Evolutionary conservation across 495 filamentous ascomycete species (phyloP), one percentile per base, ranked within the genome.

Genomic region (Entonaema liquescens): DNA sequence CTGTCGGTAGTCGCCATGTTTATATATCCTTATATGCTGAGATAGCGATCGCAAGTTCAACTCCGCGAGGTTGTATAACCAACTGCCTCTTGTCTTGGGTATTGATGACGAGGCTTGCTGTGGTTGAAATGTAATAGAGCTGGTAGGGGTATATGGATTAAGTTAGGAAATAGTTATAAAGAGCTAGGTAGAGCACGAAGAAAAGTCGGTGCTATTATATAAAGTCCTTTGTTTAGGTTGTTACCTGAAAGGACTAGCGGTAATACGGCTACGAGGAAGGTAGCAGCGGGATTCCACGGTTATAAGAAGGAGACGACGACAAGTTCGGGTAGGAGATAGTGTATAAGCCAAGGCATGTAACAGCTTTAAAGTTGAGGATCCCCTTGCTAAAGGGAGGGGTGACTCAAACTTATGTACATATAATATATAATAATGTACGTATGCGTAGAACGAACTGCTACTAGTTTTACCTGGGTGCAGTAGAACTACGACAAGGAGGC

Each of bases 1-100:
- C 82, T 76, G 65, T 96, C 92, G 77, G 88, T 84, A 72, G 84
- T 84, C 59, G 88, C 85, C 93, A 95, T 95, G 64, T 59, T 89
- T 74, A 36, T 62, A 17, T 59, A 25, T 71, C 9, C 49, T 62
- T 33, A 33, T 53, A 17, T 55, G 26, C 9, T 19, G n/a, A 21
- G 15, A n/a, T 17, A 23, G 8, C 33, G 60, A 6, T 23, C 26
- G 55, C 35, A 4, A 50, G 50, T 50, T 50, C 17, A 21, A 35
- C 62, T 55, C 53, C 54, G 40, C 17, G 31, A 3, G 15, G 40
- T 21, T 66, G 54, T 53, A 53, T 53, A 53, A 12, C 17, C 8
- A 15, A 28, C 23, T 53, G 13, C 26, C 26, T 29, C 26, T 7
- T 5, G 15, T 17, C 49, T n/a, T 28, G 0, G 1, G 7, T 29